Conservation (phyloP, 2,329 filamentous ascomycete genomes). For the Fusarium subtropicale region DNA sequence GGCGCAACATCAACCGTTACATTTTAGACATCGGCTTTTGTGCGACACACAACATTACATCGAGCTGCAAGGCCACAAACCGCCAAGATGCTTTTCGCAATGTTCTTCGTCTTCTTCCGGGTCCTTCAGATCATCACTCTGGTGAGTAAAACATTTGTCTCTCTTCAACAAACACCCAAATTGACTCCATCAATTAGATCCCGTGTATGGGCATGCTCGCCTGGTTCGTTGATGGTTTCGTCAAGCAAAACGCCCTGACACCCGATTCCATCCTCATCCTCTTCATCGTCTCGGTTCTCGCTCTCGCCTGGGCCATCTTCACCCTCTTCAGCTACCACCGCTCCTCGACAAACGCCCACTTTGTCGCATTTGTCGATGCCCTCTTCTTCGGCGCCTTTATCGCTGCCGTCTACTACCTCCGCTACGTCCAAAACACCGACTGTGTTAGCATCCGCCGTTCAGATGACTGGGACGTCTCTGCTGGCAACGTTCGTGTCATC, state of each 20-base stretch:
- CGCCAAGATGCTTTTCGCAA: constrained; percentile 69
- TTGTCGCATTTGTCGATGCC: constrained; percentile 70
- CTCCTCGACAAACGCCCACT: constrained; percentile 68
- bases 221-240: constrained; percentile 73
- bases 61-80: constrained; percentile 11
- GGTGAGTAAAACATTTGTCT: constrained; percentile 55
- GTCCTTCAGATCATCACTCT: constrained; percentile 71
- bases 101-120: constrained; percentile 73
- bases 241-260: constrained; percentile 66
- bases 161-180: not conserved
- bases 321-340: constrained; percentile 76
- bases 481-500: constrained; percentile 70
- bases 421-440: constrained; percentile 70
- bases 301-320: constrained; percentile 71
- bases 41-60: not conserved
- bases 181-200: constrained; percentile 59
- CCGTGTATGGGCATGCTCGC: constrained; percentile 74
- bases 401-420: constrained; percentile 69
- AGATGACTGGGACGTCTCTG: constrained; percentile 64
- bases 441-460: constrained; percentile 71
- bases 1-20: constrained; percentile 7
- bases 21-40: not conserved
- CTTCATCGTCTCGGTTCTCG: constrained; percentile 75
- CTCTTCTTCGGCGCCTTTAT: constrained; percentile 73
- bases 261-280: constrained; percentile 73